Conservation (phyloP, 1,284 basidiomycete genomes). For the Porphyrellus sp. region DNA sequence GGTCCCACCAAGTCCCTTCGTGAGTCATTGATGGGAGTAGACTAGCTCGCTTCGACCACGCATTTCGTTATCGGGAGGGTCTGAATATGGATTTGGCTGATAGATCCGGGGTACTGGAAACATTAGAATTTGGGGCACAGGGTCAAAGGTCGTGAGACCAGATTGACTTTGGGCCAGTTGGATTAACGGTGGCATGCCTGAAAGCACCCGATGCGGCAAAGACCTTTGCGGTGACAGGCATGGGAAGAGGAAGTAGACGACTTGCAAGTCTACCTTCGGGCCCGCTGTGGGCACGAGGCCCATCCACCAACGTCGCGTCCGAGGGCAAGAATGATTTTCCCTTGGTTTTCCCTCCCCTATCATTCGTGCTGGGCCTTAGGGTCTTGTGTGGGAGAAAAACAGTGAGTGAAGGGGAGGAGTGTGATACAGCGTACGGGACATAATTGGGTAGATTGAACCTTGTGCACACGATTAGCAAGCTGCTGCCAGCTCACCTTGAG, state of each 20-base stretch:
- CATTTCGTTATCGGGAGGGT: not conserved
- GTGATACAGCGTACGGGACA: not conserved
- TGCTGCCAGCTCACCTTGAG: not conserved
- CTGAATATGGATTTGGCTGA: not conserved
- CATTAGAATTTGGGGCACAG: not conserved
- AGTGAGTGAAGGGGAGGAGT: not conserved
- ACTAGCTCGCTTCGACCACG: not conserved
- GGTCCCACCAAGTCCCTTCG: not conserved
- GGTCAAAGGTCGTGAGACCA: not conserved
- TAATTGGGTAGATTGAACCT: conserved; percentile 12
- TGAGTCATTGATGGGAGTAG: not conserved
- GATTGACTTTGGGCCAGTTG: conserved; percentile 5
- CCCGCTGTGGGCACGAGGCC: not conserved
- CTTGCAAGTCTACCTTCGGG: conserved; percentile 4
- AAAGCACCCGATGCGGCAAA: not conserved
- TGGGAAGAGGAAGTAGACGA: conserved; percentile 2
- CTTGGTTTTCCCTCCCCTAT: not conserved
- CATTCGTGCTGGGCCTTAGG: not conserved
- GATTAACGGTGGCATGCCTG: not conserved
- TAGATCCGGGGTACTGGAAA: conserved; percentile 7
- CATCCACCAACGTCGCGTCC: not conserved
- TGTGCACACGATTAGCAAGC: not conserved
- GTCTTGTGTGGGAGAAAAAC: conserved; percentile 3
- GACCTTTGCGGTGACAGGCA: conserved; percentile 1
- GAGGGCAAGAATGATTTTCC: not conserved